A percentile compares a stretch with the other conserved stretches of the same genome.
phyloP scores from a whole-genome alignment of 2,329 filamentous ascomycete species.

The Stachybotrys chlorohalonatus region DNA sequence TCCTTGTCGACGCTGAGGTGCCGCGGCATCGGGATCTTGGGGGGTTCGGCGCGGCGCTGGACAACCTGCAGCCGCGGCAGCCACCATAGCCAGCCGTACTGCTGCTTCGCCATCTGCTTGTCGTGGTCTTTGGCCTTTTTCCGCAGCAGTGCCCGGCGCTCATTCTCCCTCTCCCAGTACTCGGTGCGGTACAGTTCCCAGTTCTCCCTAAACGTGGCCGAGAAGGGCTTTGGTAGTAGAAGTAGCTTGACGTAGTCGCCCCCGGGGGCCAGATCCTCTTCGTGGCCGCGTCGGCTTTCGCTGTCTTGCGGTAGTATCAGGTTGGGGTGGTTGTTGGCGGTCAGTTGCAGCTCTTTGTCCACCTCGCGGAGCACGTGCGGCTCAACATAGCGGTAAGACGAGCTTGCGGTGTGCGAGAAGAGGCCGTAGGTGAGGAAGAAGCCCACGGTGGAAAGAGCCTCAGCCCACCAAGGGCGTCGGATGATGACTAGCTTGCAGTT shows the following conservation, averaged over 20 bases:
- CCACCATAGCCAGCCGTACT: slow-evolving; percentile 79
- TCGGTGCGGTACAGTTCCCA: slow-evolving; percentile 93
- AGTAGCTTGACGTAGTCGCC: slow-evolving; percentile 89
- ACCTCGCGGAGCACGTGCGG: slow-evolving; percentile 49
- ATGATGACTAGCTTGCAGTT: slow-evolving; percentile 95
- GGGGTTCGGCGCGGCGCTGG: slow-evolving; percentile 22
- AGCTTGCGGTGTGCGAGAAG: slow-evolving; percentile 59
- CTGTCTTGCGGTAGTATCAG: slow-evolving; percentile 38
- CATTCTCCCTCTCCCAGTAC: slow-evolving; percentile 97
- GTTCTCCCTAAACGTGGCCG: slow-evolving; percentile 86
- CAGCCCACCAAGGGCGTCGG: slow-evolving; percentile 71
- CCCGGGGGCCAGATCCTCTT: slow-evolving; percentile 83
- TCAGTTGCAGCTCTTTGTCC: slow-evolving; percentile 47
- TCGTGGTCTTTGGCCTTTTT: slow-evolving; percentile 61
- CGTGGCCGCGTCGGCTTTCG: slow-evolving; percentile 59
- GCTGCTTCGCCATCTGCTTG: slow-evolving; percentile 55
- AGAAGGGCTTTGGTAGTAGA: slow-evolving; percentile 88
- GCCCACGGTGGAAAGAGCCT: slow-evolving; percentile 60
- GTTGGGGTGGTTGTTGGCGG: slow-evolving; percentile 29
- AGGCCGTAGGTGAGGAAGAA: slow-evolving; percentile 72
- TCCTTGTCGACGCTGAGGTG: slow-evolving; percentile 34
- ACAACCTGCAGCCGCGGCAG: slow-evolving; percentile 52
- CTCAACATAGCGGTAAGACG: slow-evolving; percentile 70
- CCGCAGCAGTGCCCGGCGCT: slow-evolving; percentile 67
- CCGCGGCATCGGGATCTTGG: slow-evolving; percentile 29